A percentile compares a stretch with the other conserved stretches of the same genome.
phyloP scores from a whole-genome alignment of 2,329 filamentous ascomycete species.

The Ceratocystis variospora region DNA sequence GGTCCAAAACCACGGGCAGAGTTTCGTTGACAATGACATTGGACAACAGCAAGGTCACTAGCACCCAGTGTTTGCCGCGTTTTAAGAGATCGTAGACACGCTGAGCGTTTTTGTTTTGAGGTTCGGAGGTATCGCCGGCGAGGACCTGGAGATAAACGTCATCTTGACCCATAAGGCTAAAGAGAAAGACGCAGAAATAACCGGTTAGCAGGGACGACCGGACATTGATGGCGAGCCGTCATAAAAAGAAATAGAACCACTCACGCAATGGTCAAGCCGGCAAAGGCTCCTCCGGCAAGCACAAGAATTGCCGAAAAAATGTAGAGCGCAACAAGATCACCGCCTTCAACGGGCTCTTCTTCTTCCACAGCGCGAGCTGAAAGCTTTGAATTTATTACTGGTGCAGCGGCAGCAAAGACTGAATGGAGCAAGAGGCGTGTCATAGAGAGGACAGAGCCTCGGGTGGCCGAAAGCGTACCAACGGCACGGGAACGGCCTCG shows the following conservation, averaged over 20 bases:
- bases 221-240: background rate
- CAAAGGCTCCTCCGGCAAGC: slow-evolving; percentile 80
- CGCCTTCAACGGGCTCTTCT: slow-evolving; percentile 42
- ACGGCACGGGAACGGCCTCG: slow-evolving; percentile 13
- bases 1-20: slow-evolving; percentile 83
- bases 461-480: slow-evolving; percentile 12
- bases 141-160: slow-evolving; percentile 96
- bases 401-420: slow-evolving; percentile 34
- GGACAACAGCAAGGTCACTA: slow-evolving; percentile 82
- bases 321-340: slow-evolving; percentile 67
- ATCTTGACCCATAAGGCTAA: slow-evolving; percentile 55
- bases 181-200: background rate
- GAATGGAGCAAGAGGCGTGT: slow-evolving; percentile 18
- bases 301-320: slow-evolving; percentile 68
- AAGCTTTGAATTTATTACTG: slow-evolving; percentile 25
- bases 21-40: slow-evolving; percentile 99
- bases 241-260: slow-evolving; percentile 24
- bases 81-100: slow-evolving; percentile 68
- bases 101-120: slow-evolving; percentile 74
- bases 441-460: slow-evolving; percentile 11
- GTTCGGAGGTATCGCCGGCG: slow-evolving; percentile 65
- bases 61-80: slow-evolving; percentile 92
- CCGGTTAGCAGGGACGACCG: background rate
- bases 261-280: slow-evolving; percentile 78
- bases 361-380: slow-evolving; percentile 26